A percentile compares a stretch with the other conserved stretches of the same genome.
Conservation (phyloP, 805 yeast genomes). For the Yarrowia sp. region DNA sequence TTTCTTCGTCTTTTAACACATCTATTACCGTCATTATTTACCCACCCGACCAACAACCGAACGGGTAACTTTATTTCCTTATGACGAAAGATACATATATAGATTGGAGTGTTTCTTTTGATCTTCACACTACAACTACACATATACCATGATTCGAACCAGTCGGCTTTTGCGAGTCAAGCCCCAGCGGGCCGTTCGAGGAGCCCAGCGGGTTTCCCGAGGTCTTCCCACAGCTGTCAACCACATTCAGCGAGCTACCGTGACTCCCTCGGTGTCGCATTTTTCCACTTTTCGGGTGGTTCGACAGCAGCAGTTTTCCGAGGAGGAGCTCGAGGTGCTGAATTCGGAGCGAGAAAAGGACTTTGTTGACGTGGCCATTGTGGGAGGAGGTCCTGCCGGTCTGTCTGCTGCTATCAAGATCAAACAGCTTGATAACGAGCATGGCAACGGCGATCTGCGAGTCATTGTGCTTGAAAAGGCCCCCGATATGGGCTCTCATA, state of each 20-base stretch:
- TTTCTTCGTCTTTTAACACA: too few relatives aligned
- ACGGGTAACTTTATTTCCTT: background rate
- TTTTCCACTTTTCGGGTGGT: background rate
- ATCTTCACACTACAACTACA: background rate
- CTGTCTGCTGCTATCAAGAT: constrained; percentile 86
- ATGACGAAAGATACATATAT: background rate
- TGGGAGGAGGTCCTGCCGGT: constrained; percentile 98
- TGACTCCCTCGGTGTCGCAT: background rate
- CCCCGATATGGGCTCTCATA: constrained; percentile 89
- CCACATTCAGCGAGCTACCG: background rate
- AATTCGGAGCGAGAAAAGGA: constrained; percentile 72
- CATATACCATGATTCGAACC: constrained; percentile 3
- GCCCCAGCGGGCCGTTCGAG: background rate
- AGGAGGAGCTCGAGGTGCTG: constrained; percentile 24
- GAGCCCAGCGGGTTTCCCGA: background rate
- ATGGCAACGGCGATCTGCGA: constrained; percentile 64
- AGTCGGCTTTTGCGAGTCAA: constrained; percentile 7
- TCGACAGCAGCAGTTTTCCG: constrained; percentile 4
- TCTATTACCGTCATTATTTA: background rate
- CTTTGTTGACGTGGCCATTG: constrained; percentile 88
- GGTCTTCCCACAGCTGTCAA: background rate
- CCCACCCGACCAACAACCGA: constrained; percentile 21
- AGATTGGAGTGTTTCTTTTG: background rate
- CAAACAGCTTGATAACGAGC: constrained; percentile 74
- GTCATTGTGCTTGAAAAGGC: constrained; percentile 91